phyloP scores from a whole-genome alignment of 2,329 filamentous ascomycete species.

The Penicillium sp. region DNA sequence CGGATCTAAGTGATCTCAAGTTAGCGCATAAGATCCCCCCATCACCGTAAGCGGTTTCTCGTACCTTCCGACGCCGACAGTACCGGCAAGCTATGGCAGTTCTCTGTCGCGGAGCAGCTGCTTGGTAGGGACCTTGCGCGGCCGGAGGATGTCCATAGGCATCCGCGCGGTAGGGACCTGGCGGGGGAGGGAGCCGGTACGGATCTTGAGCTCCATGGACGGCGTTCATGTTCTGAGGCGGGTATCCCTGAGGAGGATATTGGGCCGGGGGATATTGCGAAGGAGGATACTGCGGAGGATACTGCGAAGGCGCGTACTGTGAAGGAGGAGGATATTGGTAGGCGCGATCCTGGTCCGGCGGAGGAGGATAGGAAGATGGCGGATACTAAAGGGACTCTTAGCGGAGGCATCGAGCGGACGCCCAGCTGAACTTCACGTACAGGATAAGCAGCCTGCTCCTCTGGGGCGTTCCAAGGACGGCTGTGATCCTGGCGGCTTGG shows the following conservation, averaged over 20 bases:
- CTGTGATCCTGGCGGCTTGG: constrained; percentile 47
- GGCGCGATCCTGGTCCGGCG: constrained; percentile 31
- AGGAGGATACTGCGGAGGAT: constrained; percentile 31
- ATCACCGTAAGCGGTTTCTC: constrained; percentile 10
- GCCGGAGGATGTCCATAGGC: constrained; percentile 42
- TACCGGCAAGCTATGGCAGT: constrained; percentile 56
- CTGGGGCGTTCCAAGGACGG: constrained; percentile 46
- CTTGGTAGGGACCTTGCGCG: constrained; percentile 44
- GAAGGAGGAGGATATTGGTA: constrained; percentile 38
- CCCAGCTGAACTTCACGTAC: constrained; percentile 30
- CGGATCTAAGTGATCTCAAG: constrained; percentile 60
- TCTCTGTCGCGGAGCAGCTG: constrained; percentile 51
- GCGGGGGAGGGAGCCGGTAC: constrained; percentile 47
- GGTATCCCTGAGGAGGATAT: constrained; percentile 36
- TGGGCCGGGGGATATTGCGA: constrained; percentile 36
- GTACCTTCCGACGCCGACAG: constrained; percentile 54
- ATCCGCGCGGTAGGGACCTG: constrained; percentile 45
- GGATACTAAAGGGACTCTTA: constrained; percentile 29
- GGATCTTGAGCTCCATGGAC: constrained; percentile 45
- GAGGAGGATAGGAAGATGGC: constrained; percentile 35
- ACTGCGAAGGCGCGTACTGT: constrained; percentile 32
- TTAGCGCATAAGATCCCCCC: neutral
- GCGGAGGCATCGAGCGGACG: neutral
- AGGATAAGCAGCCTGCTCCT: constrained; percentile 41
- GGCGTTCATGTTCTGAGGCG: constrained; percentile 43